phyloP scores from a whole-genome alignment of 2,329 filamentous ascomycete species.

The Cadophora malorum region DNA sequence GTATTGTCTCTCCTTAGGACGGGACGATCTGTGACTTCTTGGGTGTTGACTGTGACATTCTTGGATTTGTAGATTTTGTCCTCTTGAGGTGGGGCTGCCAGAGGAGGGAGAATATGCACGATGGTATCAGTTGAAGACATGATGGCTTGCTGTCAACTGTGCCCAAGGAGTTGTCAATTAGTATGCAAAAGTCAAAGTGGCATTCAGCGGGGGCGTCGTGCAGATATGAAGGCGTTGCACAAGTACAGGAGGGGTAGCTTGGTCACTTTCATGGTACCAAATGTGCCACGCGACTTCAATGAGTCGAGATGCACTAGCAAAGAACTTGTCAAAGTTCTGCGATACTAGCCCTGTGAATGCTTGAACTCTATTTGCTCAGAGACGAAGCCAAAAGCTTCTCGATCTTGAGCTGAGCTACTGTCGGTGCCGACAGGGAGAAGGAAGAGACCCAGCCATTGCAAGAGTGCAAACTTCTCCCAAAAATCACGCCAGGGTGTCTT shows the following conservation, averaged over 20 bases:
- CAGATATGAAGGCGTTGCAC: conserved; percentile 8
- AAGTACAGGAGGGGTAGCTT: not conserved
- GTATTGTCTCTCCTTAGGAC: conserved; percentile 17
- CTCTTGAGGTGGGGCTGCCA: not conserved
- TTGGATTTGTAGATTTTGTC: conserved; percentile 14
- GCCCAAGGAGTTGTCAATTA: not conserved
- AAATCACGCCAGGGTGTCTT: not conserved
- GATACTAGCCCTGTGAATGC: not conserved
- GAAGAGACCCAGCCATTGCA: not conserved
- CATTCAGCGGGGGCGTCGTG: not conserved
- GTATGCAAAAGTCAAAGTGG: not conserved
- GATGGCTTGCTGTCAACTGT: not conserved
- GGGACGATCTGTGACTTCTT: conserved; percentile 10
- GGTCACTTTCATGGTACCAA: not conserved
- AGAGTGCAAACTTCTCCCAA: too few relatives aligned
- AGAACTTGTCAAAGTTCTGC: not conserved
- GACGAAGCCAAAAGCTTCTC: conserved; percentile 3
- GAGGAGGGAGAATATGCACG: conserved; percentile 12
- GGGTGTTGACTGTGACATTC: not conserved
- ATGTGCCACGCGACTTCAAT: not conserved
- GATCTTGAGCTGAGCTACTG: not conserved
- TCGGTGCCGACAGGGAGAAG: not conserved
- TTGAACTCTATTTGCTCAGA: not conserved
- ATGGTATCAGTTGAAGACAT: conserved; percentile 25
- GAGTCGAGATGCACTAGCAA: not conserved